Evolutionary conservation across 1,139 yeast genomes (phyloP), one percentile per base, ranked within the genome.

Genomic region (Pichia sp.): DNA sequence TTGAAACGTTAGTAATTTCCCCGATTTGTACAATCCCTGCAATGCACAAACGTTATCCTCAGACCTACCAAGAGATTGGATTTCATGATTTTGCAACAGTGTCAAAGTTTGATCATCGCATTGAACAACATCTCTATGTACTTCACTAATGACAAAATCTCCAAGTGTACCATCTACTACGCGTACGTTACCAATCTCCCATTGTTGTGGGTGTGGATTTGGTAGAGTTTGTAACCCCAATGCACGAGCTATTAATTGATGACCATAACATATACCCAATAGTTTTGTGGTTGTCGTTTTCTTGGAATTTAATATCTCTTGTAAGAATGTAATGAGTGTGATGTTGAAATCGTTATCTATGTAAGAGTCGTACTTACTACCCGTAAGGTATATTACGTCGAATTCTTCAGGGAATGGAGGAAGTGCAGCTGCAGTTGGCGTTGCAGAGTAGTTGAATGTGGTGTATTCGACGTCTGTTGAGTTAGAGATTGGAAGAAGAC

Each of bases 201-300:
- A 80, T 2, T 93, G 93, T 25, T 58, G 45, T 1, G 63, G 56
- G n/a, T n/a, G n/a, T n/a, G n/a, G n/a, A 6, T 63, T 74, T 14
- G 14, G 26, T 23, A 14, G 14, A 4, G 81, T 80, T 33, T 60
- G 59, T 27, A 74, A 68, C 3, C 86, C 91, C 32, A 84, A 59
- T 6, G 80, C 75, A 40, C 78, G 67, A 3, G 77, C 80, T 20
- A 84, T 57, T 15, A 85, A 65, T 54, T 87, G 96, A 56, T 86
- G 96, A 3, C 96, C 96, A 55, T 84, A 86, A 55, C 96, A 87
- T 27, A 86, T 64, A 1, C 93, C 88, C 3, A 71, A 67, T 3
- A 74, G 46, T 1, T 81, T 81, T 35, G 66, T 51, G n/a, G 40
- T 39, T n/a, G n/a, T n/a, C n/a, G n/a, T n/a, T n/a, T n/a, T 5